These are phyloP conservation scores for Thraustochytrium striatum DNA, from an alignment of 352 stramenopile species.

Conservation along the genomic window DNA sequence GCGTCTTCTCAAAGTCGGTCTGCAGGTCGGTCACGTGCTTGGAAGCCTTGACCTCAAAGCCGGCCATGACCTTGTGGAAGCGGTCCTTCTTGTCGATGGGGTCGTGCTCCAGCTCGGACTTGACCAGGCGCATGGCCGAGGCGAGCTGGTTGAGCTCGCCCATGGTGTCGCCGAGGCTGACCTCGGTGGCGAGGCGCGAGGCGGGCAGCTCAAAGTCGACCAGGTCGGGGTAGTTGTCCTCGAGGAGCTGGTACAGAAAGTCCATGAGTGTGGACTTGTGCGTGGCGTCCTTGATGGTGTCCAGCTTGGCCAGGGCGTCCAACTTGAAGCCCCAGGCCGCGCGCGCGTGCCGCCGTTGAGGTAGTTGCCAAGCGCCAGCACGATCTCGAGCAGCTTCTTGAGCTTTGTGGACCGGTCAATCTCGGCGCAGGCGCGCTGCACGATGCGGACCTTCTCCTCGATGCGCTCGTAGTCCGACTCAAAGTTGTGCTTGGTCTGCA, in stretches of 20 bases:
- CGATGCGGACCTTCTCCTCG: conserved; percentile 21
- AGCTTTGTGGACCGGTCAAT: conserved; percentile 27
- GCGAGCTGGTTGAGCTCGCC: conserved; percentile 44
- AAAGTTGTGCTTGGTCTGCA: conserved; percentile 31
- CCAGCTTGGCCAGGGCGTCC: conserved; percentile 78
- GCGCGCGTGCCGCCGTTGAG: conserved; percentile 80
- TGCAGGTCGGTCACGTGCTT: conserved; percentile 41
- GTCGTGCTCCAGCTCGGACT: not conserved
- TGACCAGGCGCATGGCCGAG: conserved; percentile 13
- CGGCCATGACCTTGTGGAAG: conserved; percentile 31
- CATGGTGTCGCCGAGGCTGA: conserved; percentile 47
- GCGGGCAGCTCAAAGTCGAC: conserved; percentile 35
- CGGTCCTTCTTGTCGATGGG: conserved; percentile 19
- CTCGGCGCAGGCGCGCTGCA: conserved; percentile 9
- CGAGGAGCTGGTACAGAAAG: conserved; percentile 38
- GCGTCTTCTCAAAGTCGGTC: conserved; percentile 40
- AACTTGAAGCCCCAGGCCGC: conserved; percentile 84
- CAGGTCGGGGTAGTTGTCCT: conserved; percentile 39
- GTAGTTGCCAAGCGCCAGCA: conserved; percentile 84
- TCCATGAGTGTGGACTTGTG: conserved; percentile 53
- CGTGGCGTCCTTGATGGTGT: conserved; percentile 65
- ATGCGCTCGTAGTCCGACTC: conserved; percentile 30
- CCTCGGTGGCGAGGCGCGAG: conserved; percentile 7
- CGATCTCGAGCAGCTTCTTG: conserved; percentile 24
- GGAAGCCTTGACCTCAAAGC: conserved; percentile 48